Evolutionary conservation across 2,329 filamentous ascomycete genomes (phyloP).

Genomic region (Thielaviopsis musarum): DNA sequence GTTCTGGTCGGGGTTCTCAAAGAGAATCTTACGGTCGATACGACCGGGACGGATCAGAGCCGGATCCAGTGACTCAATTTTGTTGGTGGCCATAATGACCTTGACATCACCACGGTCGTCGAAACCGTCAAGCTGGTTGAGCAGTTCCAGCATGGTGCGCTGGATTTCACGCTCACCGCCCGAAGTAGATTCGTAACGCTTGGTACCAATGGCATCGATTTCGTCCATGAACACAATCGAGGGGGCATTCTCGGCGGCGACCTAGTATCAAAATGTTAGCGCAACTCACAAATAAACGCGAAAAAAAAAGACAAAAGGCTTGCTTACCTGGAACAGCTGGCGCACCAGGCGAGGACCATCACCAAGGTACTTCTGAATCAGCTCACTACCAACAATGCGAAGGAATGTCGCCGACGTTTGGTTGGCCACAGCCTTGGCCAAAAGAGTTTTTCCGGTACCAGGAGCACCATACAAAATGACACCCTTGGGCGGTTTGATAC

Average conservation of each 20-base stretch:
- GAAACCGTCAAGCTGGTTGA: slow-evolving; percentile 97
- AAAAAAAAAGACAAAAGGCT: background rate
- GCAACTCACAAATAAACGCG: background rate
- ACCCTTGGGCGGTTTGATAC: slow-evolving; percentile 98
- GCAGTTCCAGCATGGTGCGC: slow-evolving; percentile 92
- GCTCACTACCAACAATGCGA: slow-evolving; percentile 87
- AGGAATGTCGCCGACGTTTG: slow-evolving; percentile 98
- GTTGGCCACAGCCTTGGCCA: slow-evolving; percentile 95
- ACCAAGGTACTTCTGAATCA: slow-evolving; percentile 97
- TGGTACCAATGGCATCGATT: slow-evolving; percentile 96
- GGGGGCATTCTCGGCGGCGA: slow-evolving; percentile 87
- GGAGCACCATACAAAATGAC: slow-evolving; percentile 96
- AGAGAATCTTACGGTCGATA: slow-evolving; percentile 93
- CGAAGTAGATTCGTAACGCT: slow-evolving; percentile 94
- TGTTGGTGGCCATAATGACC: slow-evolving; percentile 99
- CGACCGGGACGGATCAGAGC: slow-evolving; percentile 90
- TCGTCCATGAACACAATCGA: slow-evolving; percentile 99
- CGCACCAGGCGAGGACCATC: slow-evolving; percentile 88
- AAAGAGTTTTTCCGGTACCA: slow-evolving; percentile 87
- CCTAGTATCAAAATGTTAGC: slow-evolving; percentile 28
- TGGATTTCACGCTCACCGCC: slow-evolving; percentile 96
- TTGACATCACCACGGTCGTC: slow-evolving; percentile 98
- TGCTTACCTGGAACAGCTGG: slow-evolving; percentile 69
- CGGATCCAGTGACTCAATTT: slow-evolving; percentile 94
- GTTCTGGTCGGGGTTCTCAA: slow-evolving; percentile 57